These are phyloP conservation scores for Paecilomyces formosus DNA, from an alignment of 2,329 filamentous ascomycete species.

Conservation along the genomic window DNA sequence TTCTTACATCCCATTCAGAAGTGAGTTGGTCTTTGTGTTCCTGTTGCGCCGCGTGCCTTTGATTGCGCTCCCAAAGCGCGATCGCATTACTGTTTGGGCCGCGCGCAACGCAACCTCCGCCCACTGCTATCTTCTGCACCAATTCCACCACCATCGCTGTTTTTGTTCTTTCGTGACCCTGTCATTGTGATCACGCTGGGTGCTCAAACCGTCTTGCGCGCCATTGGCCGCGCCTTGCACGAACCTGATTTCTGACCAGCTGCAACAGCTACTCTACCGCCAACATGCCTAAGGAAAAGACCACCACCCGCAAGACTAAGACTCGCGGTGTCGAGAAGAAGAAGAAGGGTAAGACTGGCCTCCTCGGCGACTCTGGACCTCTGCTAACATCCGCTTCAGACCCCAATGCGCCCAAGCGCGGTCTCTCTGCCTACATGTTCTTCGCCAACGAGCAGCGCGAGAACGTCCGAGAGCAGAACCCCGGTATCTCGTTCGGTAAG, in stretches of 20 bases:
- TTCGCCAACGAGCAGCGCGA: conserved; percentile 99
- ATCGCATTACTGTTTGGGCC: conserved; percentile 10
- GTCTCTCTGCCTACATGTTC: conserved; percentile 99
- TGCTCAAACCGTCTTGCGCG: not conserved
- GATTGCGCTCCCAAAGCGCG: conserved; percentile 13
- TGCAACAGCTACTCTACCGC: conserved; percentile 8
- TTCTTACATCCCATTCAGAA: conserved; percentile 7
- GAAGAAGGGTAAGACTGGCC: conserved; percentile 58
- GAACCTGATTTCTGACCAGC: conserved; percentile 2
- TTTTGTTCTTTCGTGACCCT: not conserved
- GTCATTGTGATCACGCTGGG: not conserved
- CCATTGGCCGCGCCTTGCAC: not conserved
- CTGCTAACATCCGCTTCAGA: conserved; percentile 47
- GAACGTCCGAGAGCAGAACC: conserved; percentile 97
- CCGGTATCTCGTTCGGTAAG: conserved; percentile 89
- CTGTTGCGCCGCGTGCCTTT: conserved; percentile 9
- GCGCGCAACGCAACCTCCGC: conserved; percentile 8
- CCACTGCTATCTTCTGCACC: conserved; percentile 5
- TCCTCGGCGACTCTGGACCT: not conserved
- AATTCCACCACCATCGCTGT: conserved; percentile 1
- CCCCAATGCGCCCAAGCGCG: conserved; percentile 97
- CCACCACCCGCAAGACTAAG: conserved; percentile 55
- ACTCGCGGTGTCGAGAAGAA: conserved; percentile 54
- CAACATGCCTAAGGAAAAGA: conserved; percentile 64
- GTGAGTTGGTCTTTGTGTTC: conserved; percentile 12